Evolutionary conservation across 371 early-diverging fungal species (phyloP), one percentile per base, ranked within the genome.

Genomic region (Mucor mucedo): DNA sequence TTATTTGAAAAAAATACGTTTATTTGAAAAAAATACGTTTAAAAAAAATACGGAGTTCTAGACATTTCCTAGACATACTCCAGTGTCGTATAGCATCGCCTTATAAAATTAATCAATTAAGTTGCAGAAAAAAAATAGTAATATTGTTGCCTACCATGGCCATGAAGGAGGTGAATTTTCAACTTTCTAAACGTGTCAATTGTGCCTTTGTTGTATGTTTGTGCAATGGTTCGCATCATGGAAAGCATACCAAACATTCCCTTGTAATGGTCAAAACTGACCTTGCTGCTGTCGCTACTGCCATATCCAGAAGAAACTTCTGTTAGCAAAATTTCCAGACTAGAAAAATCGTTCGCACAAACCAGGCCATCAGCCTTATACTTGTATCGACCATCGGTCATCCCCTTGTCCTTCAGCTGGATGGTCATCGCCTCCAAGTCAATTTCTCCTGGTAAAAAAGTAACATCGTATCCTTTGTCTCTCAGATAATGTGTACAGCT

Each of bases 391-490:
- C 59, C 39, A 45, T 68, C 68, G 40, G 54, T 58, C 59, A 62
- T 68, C 58, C 68, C 68, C 47, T 68, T 68, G 49, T 58, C 49
- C 30, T 62, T 62, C 39, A 68, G 50, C 54, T 68, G 68, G 27
- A 28, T 50, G 55, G 63, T 68, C 63, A 68, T 68, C 49, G 60
- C 16, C 10, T 63, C 21, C 56, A 68, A 60, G 41, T 63, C 56
- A 66, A 71, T 71, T 59, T 71, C 72, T 64, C 72, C 68, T 55
- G 72, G 68, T 33, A 71, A 59, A 35, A 71, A 67, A 28, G 64
- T 64, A 52, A 66, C 21, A 28, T 66, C 21, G 58, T 65, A 48
- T 39, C 56, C 58, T 14, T 28, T 45, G n/a, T 60, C 52, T 49
- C 71, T 55, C 48, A 70, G 45, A 62, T 66, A 63, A 60, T 66